Conservation (phyloP, 257 asterid species). For the Henckelia pumila region DNA sequence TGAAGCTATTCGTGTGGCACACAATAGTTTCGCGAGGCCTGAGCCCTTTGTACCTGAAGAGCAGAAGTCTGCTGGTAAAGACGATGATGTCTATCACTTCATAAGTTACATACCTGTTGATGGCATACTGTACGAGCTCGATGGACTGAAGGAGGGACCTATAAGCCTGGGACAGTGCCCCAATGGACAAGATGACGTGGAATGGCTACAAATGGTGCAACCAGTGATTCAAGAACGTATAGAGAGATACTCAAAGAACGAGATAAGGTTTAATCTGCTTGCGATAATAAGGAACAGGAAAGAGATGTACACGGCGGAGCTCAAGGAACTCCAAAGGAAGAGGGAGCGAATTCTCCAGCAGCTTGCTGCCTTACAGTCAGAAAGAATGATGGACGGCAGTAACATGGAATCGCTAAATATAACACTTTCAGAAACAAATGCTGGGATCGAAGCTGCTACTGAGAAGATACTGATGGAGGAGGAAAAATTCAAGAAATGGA, state of each 20-base stretch:
- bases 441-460: slow-evolving; percentile 78
- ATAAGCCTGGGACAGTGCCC: slow-evolving; percentile 88
- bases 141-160: slow-evolving; percentile 96
- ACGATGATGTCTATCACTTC: slow-evolving; percentile 94
- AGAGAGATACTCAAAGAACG: slow-evolving; percentile 78
- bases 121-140: slow-evolving; percentile 91
- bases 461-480: slow-evolving; percentile 95
- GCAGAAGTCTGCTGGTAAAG: slow-evolving; percentile 78
- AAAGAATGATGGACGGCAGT: slow-evolving; percentile 65
- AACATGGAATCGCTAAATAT: slow-evolving; percentile 60
- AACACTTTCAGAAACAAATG: slow-evolving; percentile 63
- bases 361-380: slow-evolving; percentile 65
- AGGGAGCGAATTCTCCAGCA: slow-evolving; percentile 80
- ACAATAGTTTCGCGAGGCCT: slow-evolving; percentile 93
- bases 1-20: slow-evolving; percentile 93
- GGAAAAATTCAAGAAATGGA: slow-evolving; percentile 98
- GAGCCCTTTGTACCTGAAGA: slow-evolving; percentile 95
- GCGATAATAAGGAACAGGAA: slow-evolving; percentile 85
- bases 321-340: slow-evolving; percentile 88
- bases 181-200: slow-evolving; percentile 62
- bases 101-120: slow-evolving; percentile 93
- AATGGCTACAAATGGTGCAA: slow-evolving; percentile 76
- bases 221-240: slow-evolving; percentile 93
- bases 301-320: slow-evolving; percentile 78
- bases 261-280: slow-evolving; percentile 87